phyloP scores from a whole-genome alignment of 306 rosid species.

The Corylus avellana region DNA sequence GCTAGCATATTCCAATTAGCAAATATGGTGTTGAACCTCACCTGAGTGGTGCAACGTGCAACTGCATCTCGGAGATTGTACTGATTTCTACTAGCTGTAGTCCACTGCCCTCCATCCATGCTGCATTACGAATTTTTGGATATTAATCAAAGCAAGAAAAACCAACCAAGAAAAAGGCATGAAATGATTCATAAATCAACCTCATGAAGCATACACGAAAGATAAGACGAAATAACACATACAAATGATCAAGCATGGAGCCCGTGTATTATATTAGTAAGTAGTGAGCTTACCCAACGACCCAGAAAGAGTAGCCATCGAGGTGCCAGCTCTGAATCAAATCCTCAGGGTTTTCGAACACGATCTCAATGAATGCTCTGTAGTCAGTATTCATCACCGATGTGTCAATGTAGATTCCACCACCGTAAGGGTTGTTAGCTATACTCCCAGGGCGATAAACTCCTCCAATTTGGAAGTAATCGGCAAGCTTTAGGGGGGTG shows the following conservation, averaged over 20 bases:
- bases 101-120: slow-evolving; percentile 98
- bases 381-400: slow-evolving; percentile 83
- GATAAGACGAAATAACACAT: background rate
- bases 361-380: slow-evolving; percentile 75
- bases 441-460: slow-evolving; percentile 86
- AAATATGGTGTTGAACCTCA: slow-evolving; percentile 23
- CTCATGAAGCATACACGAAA: background rate
- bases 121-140: slow-evolving; percentile 38
- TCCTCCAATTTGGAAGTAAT: slow-evolving; percentile 75
- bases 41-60: slow-evolving; percentile 92
- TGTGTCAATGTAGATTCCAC: slow-evolving; percentile 85
- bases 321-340: slow-evolving; percentile 85
- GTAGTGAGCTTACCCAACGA: slow-evolving; percentile 71
- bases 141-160: background rate
- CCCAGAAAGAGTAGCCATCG: slow-evolving; percentile 94
- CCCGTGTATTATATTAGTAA: too few species aligned
- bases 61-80: slow-evolving; percentile 93
- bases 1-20: background rate
- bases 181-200: slow-evolving; percentile 1
- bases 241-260: background rate
- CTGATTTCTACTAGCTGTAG: slow-evolving; percentile 52
- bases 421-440: slow-evolving; percentile 74
- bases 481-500: slow-evolving; percentile 93
- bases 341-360: slow-evolving; percentile 87
- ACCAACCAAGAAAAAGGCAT: background rate